Conservation (phyloP, 2,329 filamentous ascomycete genomes). For the Cladosporium sp. region DNA sequence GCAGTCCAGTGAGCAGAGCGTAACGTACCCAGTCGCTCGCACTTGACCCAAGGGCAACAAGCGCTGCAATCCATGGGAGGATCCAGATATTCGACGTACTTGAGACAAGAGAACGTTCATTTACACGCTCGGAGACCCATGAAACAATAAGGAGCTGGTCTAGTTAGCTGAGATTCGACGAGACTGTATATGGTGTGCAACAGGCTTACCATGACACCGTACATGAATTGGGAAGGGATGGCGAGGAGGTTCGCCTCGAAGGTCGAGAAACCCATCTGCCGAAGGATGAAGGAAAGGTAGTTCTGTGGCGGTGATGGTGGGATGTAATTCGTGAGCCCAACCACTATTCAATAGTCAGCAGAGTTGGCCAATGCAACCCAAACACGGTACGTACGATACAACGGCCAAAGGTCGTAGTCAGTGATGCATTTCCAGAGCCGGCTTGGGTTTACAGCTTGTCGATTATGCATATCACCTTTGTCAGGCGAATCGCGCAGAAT, state of each 20-base stretch:
- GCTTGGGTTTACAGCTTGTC: constrained; percentile 50
- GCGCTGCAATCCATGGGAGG: constrained; percentile 35
- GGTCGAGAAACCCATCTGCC: constrained; percentile 21
- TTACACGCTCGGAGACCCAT: constrained; percentile 46
- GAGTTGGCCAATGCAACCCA: too few species aligned
- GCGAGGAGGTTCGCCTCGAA: constrained; percentile 62
- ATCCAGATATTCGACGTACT: constrained; percentile 37
- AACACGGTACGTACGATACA: constrained; percentile 6
- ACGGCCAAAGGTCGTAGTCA: constrained; percentile 40
- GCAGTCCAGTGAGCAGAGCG: constrained; percentile 35
- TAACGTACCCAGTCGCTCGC: constrained; percentile 36
- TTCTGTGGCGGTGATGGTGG: constrained; percentile 46
- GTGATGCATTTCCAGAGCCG: constrained; percentile 25
- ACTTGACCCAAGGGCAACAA: constrained; percentile 29
- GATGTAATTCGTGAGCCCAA: constrained; percentile 38
- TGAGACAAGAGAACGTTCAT: constrained; percentile 48
- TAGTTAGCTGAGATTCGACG: too few species aligned
- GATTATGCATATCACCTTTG: constrained; percentile 56
- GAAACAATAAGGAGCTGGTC: constrained; percentile 47
- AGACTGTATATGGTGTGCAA: constrained; percentile 32
- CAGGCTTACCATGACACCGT: constrained; percentile 26
- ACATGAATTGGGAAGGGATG: constrained; percentile 43
- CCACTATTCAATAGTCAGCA: not conserved
- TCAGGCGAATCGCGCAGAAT: constrained; percentile 57
- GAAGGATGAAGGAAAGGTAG: constrained; percentile 52